A percentile compares a stretch with the other conserved stretches of the same genome.
These are phyloP conservation scores for Tritrichomonas musculus DNA, from an alignment of 208 protist genomes.

Conservation along the genomic window DNA sequence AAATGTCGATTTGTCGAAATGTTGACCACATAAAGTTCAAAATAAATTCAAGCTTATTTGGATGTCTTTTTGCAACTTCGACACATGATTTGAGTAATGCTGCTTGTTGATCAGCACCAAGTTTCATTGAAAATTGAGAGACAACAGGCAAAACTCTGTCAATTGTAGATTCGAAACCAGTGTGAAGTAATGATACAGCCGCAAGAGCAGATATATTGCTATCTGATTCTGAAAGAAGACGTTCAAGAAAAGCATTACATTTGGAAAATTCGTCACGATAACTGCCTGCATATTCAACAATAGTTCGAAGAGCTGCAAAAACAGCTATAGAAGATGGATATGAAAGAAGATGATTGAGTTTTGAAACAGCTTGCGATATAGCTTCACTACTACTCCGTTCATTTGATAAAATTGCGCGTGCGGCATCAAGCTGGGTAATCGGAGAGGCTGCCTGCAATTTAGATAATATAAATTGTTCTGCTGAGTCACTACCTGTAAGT, in stretches of 20 bases:
- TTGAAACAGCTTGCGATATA: not conserved
- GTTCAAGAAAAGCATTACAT: not conserved
- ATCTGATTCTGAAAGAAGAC: not conserved
- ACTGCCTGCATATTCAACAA: not conserved
- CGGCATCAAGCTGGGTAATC: not conserved
- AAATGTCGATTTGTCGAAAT: not conserved
- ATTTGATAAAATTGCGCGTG: not conserved
- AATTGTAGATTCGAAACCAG: conserved; percentile 30
- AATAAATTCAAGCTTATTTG: not conserved
- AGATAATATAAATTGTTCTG: not conserved
- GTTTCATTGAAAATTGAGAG: not conserved
- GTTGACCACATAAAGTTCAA: not conserved
- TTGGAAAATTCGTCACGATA: not conserved
- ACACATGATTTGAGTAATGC: not conserved
- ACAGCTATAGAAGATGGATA: not conserved
- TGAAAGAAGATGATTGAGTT: not conserved
- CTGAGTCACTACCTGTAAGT: not conserved
- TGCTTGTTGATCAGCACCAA: not conserved
- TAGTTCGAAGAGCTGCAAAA: not conserved
- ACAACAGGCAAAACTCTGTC: not conserved
- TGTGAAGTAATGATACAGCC: not conserved
- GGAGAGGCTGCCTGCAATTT: not conserved
- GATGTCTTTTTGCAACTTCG: not conserved
- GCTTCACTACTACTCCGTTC: not conserved
- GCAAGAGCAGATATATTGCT: not conserved